Percentiles rank a stretch among this genome's conserved stretches.
Conservation (phyloP, 495 filamentous ascomycete species). For the Neurospora sp. region DNA sequence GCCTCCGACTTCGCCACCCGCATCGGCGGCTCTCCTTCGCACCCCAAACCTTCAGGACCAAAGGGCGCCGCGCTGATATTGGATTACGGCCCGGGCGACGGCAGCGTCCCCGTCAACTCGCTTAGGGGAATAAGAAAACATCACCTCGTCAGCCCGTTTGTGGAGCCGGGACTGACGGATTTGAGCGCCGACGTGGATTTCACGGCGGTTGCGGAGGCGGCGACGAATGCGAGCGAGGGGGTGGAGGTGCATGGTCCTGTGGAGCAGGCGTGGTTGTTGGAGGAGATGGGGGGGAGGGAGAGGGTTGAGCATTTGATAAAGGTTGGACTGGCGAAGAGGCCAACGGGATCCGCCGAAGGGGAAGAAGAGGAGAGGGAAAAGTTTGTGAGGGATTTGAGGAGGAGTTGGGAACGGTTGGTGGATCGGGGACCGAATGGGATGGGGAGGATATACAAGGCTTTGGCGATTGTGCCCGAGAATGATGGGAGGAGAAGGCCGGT, state of each 20-base stretch:
- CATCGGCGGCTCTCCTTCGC: slow-evolving; percentile 57
- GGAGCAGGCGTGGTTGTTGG: slow-evolving; percentile 71
- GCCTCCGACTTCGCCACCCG: slow-evolving; percentile 68
- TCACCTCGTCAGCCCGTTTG: slow-evolving; percentile 62
- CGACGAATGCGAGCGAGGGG: slow-evolving; percentile 56
- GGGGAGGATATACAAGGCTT: slow-evolving; percentile 87
- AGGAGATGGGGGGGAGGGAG: slow-evolving; percentile 69
- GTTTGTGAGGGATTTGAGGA: slow-evolving; percentile 58
- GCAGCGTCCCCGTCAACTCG: slow-evolving; percentile 71
- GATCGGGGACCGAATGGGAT: slow-evolving; percentile 72
- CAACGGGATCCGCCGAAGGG: background rate
- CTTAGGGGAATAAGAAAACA: slow-evolving; percentile 79
- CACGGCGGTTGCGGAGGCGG: slow-evolving; percentile 68
- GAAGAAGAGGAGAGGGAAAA: slow-evolving; percentile 47
- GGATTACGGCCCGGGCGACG: slow-evolving; percentile 73
- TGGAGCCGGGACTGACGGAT: slow-evolving; percentile 68
- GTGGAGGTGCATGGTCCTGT: slow-evolving; percentile 92
- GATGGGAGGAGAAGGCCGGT: slow-evolving; percentile 65
- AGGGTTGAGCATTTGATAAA: slow-evolving; percentile 52
- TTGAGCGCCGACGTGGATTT: slow-evolving; percentile 92
- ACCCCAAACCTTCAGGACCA: slow-evolving; percentile 37
- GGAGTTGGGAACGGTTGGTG: slow-evolving; percentile 66
- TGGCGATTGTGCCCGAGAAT: slow-evolving; percentile 81
- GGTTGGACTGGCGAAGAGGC: slow-evolving; percentile 18
- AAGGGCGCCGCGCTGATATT: slow-evolving; percentile 72